phyloP scores from a whole-genome alignment of 257 asterid species.

The Ocimum tenuiflorum region DNA sequence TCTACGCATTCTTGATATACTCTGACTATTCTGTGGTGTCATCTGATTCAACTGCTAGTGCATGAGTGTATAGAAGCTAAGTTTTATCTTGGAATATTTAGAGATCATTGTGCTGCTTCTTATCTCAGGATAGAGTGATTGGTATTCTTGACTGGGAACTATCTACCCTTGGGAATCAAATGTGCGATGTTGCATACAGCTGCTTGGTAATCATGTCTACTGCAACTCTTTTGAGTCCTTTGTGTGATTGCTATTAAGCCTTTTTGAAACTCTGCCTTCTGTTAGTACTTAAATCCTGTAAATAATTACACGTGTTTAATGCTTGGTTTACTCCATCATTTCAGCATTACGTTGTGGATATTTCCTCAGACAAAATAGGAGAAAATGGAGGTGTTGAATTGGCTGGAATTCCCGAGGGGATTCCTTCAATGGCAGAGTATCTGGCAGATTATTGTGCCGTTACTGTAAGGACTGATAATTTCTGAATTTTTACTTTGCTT shows the following conservation, averaged over 20 bases:
- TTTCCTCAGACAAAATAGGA: slow-evolving; percentile 40
- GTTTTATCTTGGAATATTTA: background rate
- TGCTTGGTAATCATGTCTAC: slow-evolving; percentile 58
- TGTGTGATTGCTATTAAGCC: too few species aligned
- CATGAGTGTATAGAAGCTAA: background rate
- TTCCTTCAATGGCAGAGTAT: slow-evolving; percentile 71
- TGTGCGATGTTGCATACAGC: slow-evolving; percentile 94
- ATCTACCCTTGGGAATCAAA: slow-evolving; percentile 91
- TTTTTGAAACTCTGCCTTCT: background rate
- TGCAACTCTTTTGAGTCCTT: background rate
- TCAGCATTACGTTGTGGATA: slow-evolving; percentile 72
- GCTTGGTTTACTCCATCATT: slow-evolving; percentile 15
- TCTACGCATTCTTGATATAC: background rate
- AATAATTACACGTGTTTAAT: background rate
- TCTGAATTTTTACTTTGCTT: slow-evolving; percentile 8
- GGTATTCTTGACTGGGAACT: slow-evolving; percentile 97
- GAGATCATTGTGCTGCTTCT: slow-evolving; percentile 9
- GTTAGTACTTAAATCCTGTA: background rate
- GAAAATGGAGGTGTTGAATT: slow-evolving; percentile 55
- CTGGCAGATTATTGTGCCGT: slow-evolving; percentile 73
- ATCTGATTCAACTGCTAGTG: background rate
- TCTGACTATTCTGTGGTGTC: background rate
- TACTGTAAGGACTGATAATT: slow-evolving; percentile 43
- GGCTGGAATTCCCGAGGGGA: slow-evolving; percentile 63
- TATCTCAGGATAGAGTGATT: slow-evolving; percentile 80